Percentiles rank a stretch among this genome's conserved stretches.
Conservation (phyloP, 148 eudicot species). For the Vaccinium vitisidaea region DNA sequence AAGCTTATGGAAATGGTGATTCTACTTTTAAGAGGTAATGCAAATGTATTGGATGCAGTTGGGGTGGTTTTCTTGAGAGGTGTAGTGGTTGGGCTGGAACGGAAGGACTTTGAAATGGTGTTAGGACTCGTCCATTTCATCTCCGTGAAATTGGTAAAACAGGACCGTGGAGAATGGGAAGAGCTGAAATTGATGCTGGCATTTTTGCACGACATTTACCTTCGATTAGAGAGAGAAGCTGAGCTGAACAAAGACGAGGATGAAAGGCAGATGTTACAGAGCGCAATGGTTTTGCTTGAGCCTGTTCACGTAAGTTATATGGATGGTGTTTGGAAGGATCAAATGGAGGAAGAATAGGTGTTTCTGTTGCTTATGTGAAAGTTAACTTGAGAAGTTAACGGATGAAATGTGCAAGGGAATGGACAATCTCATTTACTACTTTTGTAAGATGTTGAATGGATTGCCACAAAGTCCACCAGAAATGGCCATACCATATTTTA, state of each 20-base stretch:
- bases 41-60: conserved; percentile 53
- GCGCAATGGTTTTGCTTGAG: conserved; percentile 55
- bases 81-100: conserved; percentile 40
- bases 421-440: conserved; percentile 6
- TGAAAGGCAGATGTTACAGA: conserved; percentile 35
- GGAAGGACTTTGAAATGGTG: conserved; percentile 53
- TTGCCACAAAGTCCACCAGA: not conserved
- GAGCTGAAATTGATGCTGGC: conserved; percentile 47
- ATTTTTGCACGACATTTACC: conserved; percentile 47
- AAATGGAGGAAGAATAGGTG: conserved; percentile 27
- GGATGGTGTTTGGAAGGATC: conserved; percentile 25
- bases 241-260: conserved; percentile 35
- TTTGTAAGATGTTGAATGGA: not conserved
- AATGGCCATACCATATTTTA: not conserved
- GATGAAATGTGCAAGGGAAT: not conserved
- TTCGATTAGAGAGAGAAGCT: conserved; percentile 44
- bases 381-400: not conserved
- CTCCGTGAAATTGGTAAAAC: conserved; percentile 42
- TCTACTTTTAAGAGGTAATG: conserved; percentile 41
- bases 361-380: not conserved
- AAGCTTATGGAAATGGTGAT: conserved; percentile 48
- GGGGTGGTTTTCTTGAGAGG: conserved; percentile 49
- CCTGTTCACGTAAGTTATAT: conserved; percentile 49
- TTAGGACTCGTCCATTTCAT: conserved; percentile 66
- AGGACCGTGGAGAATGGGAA: conserved; percentile 33